A percentile compares a stretch with the other conserved stretches of the same genome.
Evolutionary conservation across 192 early-diverging fungal species (phyloP).

Genomic region (Irineochytrium annulatum): DNA sequence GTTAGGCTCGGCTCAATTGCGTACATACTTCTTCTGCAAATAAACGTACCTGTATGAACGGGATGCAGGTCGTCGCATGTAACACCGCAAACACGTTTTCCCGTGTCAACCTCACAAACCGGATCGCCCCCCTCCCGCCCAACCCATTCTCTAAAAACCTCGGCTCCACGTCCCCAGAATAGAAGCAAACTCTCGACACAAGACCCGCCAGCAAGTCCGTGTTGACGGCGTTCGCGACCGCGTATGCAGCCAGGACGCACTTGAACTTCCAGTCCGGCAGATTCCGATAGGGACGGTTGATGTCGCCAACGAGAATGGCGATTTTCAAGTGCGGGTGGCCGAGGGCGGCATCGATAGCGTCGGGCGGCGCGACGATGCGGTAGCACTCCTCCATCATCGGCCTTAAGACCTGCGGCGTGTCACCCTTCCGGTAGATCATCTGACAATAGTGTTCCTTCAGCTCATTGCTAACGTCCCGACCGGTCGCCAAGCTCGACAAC

Average conservation of each 20-base stretch:
- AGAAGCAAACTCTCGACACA: conserved; percentile 26
- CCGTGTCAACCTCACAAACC: conserved; percentile 23
- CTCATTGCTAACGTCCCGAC: conserved; percentile 18
- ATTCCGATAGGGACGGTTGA: conserved; percentile 7
- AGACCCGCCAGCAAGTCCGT: conserved; percentile 9
- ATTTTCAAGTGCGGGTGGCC: conserved; percentile 22
- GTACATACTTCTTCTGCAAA: background rate
- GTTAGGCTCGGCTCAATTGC: no score
- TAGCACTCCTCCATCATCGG: conserved; percentile 37
- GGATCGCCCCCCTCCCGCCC: conserved; percentile 10
- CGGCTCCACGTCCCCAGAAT: conserved; percentile 29
- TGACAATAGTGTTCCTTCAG: conserved; percentile 26
- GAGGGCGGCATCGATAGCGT: conserved; percentile 8
- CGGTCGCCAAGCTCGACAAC: conserved; percentile 12
- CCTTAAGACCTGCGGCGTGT: conserved; percentile 18
- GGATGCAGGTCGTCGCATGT: conserved; percentile 40
- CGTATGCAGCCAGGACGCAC: background rate
- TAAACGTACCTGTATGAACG: conserved; percentile 29
- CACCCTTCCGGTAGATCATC: conserved; percentile 30
- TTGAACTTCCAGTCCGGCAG: conserved; percentile 24
- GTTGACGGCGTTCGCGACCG: conserved; percentile 20
- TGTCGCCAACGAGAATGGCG: conserved; percentile 29
- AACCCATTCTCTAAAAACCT: conserved; percentile 20
- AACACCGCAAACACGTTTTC: conserved; percentile 34
- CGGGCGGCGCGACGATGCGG: conserved; percentile 13